A percentile compares a stretch with the other conserved stretches of the same genome.
phyloP scores from a whole-genome alignment of 805 yeast species.

The Candida berthetii region DNA sequence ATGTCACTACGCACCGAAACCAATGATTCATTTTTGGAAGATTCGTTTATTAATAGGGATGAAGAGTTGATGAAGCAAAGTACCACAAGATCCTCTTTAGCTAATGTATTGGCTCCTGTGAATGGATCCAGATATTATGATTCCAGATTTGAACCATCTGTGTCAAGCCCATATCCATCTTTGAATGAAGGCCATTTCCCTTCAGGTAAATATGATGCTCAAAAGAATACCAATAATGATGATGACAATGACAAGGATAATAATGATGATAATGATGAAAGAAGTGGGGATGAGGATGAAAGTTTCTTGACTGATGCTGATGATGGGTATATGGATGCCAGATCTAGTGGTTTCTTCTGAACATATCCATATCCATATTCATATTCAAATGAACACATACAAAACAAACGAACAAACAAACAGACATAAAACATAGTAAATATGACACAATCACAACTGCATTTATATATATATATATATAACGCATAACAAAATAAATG shows the following conservation, averaged over 20 bases:
- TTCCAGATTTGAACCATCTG: neutral
- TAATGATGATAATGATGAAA: neutral
- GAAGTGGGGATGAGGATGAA: neutral
- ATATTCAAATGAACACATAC: no score
- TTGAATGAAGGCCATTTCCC: neutral
- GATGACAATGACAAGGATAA: neutral
- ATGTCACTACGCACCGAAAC: slow-evolving; percentile 5
- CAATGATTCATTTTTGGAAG: slow-evolving; percentile 15
- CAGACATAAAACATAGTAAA: neutral
- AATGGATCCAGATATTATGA: neutral
- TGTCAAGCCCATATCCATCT: neutral
- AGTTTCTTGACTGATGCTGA: neutral
- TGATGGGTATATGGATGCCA: neutral
- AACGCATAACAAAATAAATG: no score
- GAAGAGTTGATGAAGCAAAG: neutral
- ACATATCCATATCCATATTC: neutral
- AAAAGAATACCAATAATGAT: no score
- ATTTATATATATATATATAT: no score
- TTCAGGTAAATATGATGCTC: neutral
- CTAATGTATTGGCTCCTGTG: neutral
- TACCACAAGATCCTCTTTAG: neutral
- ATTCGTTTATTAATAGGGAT: slow-evolving; percentile 14
- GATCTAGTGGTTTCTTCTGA: neutral
- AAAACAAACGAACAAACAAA: neutral
- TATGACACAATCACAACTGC: neutral